Conservation (phyloP, 2,329 filamentous ascomycete genomes). For the Bipolaris bicolor region DNA sequence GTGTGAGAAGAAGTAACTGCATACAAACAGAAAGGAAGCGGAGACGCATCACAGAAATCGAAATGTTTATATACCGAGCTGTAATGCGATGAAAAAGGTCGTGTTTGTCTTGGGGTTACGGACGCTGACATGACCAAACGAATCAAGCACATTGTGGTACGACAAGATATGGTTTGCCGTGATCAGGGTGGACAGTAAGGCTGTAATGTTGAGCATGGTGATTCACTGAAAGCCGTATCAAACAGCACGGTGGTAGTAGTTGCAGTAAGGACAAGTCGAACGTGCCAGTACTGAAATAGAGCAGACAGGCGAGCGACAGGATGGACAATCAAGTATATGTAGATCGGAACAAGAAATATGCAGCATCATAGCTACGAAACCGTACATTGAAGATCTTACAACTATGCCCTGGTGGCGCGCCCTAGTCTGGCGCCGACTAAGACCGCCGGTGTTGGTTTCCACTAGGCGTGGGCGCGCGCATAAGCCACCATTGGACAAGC, state of each 20-base stretch:
- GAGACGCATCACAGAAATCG: not conserved
- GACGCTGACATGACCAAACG: slow-evolving; percentile 60
- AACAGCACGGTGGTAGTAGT: not conserved
- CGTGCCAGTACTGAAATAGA: not conserved
- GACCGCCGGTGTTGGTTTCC: not conserved
- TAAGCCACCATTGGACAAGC: not conserved
- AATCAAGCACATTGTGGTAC: slow-evolving; percentile 57
- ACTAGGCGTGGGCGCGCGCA: not conserved
- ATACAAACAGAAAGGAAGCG: not conserved
- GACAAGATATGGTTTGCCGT: slow-evolving; percentile 58
- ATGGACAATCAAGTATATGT: not conserved
- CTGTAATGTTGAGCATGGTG: slow-evolving; percentile 35
- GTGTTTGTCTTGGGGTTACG: slow-evolving; percentile 53
- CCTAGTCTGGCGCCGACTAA: not conserved
- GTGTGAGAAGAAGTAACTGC: not conserved
- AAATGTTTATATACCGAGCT: slow-evolving; percentile 14
- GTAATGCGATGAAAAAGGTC: slow-evolving; percentile 51
- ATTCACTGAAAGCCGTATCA: not conserved
- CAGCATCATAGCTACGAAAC: slow-evolving; percentile 10
- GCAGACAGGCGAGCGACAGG: not conserved
- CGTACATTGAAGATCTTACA: slow-evolving; percentile 10
- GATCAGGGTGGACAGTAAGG: slow-evolving; percentile 43
- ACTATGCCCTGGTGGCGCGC: not conserved
- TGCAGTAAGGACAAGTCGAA: not conserved
- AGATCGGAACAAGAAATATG: not conserved